Percentiles rank a stretch among this genome's conserved stretches.
phyloP scores from a whole-genome alignment of 768 basidiomycete genomes.

The Rhodosporidiobolus odoratus region DNA sequence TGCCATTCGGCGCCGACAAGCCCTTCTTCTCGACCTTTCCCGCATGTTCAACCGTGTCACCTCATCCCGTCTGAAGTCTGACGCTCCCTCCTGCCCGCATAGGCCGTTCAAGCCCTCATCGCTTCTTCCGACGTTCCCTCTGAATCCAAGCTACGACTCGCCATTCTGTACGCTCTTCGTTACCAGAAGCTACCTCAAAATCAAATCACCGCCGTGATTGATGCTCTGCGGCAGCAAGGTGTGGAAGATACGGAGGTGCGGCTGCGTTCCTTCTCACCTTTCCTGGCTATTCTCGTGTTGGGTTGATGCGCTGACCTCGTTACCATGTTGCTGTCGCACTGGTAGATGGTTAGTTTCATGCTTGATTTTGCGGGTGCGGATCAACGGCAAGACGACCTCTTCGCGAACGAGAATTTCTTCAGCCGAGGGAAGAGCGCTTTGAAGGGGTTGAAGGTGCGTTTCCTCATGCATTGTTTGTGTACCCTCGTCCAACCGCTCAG shows the following conservation, averaged over 20 bases:
- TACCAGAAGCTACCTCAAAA: constrained; percentile 83
- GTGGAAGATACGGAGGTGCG: constrained; percentile 43
- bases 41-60: neutral
- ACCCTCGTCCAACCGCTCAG: neutral
- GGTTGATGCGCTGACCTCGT: neutral
- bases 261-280: neutral
- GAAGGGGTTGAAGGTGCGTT: constrained; percentile 80
- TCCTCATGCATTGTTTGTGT: neutral
- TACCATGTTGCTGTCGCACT: rapidly evolving
- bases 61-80: neutral
- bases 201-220: constrained; percentile 63
- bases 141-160: constrained; percentile 79
- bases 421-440: constrained; percentile 89
- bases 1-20: too few species aligned
- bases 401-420: constrained; percentile 88
- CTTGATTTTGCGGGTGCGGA: constrained; percentile 90
- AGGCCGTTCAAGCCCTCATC: constrained; percentile 79
- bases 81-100: constrained; percentile 2
- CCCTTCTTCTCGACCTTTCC: neutral
- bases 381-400: constrained; percentile 93
- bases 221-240: constrained; percentile 47
- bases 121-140: constrained; percentile 62
- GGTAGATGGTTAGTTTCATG: constrained; percentile 82
- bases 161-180: constrained; percentile 84
- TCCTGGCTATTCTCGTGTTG: neutral